These are phyloP conservation scores for Macaranga tanarius DNA, from an alignment of 441 rosid species.

Conservation along the genomic window DNA sequence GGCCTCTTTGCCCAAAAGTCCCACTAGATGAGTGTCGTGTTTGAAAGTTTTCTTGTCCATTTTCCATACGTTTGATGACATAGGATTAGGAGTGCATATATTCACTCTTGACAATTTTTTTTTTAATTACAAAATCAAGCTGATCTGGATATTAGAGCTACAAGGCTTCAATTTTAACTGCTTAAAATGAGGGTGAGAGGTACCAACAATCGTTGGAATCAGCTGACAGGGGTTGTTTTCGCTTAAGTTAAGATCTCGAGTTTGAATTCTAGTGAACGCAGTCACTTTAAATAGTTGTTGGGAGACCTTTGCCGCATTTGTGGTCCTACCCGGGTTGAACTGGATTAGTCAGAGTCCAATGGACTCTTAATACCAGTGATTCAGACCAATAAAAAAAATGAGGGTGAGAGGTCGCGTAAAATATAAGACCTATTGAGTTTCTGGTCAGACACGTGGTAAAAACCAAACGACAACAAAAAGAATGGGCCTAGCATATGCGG, in stretches of 20 bases:
- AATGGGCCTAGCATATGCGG: neutral
- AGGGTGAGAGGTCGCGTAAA: neutral
- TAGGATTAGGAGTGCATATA: neutral
- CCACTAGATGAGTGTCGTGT: neutral
- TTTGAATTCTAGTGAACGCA: too few species aligned
- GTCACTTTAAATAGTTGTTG: too few species aligned
- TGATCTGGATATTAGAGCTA: constrained; percentile 1
- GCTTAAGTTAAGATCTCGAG: too few species aligned
- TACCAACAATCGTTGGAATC: too few species aligned
- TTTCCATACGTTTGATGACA: neutral
- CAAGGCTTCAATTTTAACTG: neutral
- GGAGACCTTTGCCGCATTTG: too few species aligned
- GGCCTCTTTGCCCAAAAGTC: neutral
- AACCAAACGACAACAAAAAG: neutral
- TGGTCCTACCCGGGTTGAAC: too few species aligned
- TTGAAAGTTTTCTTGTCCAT: neutral
- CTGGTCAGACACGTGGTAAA: neutral
- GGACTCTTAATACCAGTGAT: too few species aligned
- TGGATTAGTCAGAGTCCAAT: too few species aligned
- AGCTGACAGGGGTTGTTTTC: too few species aligned
- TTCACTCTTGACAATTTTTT: neutral
- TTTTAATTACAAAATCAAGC: neutral
- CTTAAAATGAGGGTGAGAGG: neutral
- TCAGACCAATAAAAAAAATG: too few species aligned
- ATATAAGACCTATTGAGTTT: neutral